These are phyloP conservation scores for Dactylellina parvicollis DNA, from an alignment of 2,329 filamentous ascomycete genomes.

Conservation along the genomic window DNA sequence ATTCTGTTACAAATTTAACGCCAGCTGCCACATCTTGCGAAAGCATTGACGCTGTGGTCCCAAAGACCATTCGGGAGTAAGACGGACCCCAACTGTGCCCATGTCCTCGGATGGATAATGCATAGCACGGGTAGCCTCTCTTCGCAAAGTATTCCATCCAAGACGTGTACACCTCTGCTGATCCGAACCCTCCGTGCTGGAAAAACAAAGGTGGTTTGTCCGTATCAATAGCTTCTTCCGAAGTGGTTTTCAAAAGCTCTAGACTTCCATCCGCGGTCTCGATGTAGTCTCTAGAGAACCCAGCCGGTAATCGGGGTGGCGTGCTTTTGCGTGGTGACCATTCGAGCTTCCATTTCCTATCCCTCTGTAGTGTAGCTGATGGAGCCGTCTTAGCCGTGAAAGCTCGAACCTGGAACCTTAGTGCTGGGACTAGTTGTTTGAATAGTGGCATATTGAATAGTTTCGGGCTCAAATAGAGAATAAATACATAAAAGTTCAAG, in stretches of 20 bases:
- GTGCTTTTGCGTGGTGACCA: constrained; percentile 23
- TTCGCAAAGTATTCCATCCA: constrained; percentile 66
- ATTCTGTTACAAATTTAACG: constrained; percentile 62
- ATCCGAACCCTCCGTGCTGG: constrained; percentile 62
- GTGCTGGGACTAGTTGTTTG: neutral
- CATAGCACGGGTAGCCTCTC: constrained; percentile 65
- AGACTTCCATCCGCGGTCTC: constrained; percentile 27
- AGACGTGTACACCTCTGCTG: constrained; percentile 66
- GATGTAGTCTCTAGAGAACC: constrained; percentile 24
- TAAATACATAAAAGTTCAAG: too few species aligned
- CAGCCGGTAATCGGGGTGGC: constrained; percentile 1
- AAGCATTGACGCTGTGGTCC: constrained; percentile 52
- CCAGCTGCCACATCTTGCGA: constrained; percentile 60
- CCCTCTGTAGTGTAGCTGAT: neutral
- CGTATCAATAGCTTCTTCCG: constrained; percentile 2
- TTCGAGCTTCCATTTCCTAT: constrained; percentile 44
- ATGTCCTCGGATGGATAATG: constrained; percentile 67
- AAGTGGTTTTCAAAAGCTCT: constrained; percentile 22
- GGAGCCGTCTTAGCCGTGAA: neutral
- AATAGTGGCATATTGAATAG: constrained; percentile 1
- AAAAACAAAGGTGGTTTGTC: constrained; percentile 30
- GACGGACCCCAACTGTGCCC: constrained; percentile 67
- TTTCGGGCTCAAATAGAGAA: neutral
- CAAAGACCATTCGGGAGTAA: constrained; percentile 59
- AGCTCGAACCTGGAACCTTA: neutral